phyloP scores from a whole-genome alignment of 495 filamentous ascomycete genomes.

The Rhypophila decipiens region DNA sequence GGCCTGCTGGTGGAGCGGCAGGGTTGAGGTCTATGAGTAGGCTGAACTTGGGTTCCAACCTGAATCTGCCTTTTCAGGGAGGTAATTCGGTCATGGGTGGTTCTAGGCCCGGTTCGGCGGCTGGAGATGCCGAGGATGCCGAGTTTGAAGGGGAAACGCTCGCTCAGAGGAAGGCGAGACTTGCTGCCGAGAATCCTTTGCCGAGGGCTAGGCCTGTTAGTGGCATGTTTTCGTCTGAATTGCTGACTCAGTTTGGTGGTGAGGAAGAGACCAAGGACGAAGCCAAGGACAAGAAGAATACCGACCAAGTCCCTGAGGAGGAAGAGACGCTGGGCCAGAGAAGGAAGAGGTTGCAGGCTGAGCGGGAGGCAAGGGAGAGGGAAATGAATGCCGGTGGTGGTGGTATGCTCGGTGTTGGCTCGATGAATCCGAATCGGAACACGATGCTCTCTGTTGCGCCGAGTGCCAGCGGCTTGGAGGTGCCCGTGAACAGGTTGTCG shows the following conservation, averaged over 20 bases:
- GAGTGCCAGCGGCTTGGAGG: background rate
- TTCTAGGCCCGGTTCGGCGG: constrained; percentile 8
- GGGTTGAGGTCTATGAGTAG: constrained; percentile 23
- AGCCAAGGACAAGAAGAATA: constrained; percentile 11
- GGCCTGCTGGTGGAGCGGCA: constrained; percentile 10
- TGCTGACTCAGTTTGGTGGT: constrained; percentile 65
- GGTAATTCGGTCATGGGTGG: background rate
- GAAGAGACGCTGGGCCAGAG: constrained; percentile 90
- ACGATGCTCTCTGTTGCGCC: background rate
- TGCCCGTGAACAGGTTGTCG: constrained; percentile 4
- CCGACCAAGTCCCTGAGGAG: constrained; percentile 39
- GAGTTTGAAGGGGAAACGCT: constrained; percentile 75
- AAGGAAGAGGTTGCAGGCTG: constrained; percentile 69
- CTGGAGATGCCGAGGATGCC: constrained; percentile 19
- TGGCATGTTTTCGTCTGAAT: constrained; percentile 70
- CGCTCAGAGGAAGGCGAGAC: constrained; percentile 62
- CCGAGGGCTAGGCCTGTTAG: constrained; percentile 55
- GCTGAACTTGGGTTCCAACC: constrained; percentile 16
- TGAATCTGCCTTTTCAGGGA: constrained; percentile 11
- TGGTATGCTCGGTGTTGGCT: background rate
- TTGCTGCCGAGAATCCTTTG: constrained; percentile 51
- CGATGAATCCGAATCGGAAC: background rate
- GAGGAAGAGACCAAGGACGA: constrained; percentile 18
- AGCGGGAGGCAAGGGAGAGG: constrained; percentile 51
- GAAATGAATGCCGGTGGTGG: constrained; percentile 29